These are phyloP conservation scores for Chenopodium berlandieri DNA, from an alignment of 148 eudicot genomes.

Conservation along the genomic window DNA sequence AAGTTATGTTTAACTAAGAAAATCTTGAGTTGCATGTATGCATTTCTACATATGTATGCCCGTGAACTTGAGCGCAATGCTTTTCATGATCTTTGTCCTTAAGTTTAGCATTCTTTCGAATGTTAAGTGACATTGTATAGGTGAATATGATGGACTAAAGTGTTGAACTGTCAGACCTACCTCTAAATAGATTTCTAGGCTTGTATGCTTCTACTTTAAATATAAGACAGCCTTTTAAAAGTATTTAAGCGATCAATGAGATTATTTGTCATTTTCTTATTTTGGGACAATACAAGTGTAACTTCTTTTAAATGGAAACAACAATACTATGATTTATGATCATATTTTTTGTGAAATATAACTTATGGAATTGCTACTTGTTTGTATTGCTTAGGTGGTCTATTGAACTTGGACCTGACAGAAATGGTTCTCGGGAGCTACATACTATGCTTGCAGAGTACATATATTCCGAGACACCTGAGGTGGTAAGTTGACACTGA, in stretches of 20 bases:
- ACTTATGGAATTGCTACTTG: background rate
- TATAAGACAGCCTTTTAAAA: too few relatives aligned
- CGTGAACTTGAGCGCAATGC: too few relatives aligned
- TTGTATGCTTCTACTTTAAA: background rate
- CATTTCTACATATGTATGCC: background rate
- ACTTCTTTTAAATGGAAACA: background rate
- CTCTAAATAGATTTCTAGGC: background rate
- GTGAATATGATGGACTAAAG: background rate
- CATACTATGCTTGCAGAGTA: constrained; percentile 95
- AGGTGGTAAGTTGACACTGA: constrained; percentile 54
- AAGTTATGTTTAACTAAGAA: background rate
- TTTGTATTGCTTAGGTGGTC: constrained; percentile 70
- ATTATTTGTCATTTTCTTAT: background rate
- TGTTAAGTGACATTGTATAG: background rate
- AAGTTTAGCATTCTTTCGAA: background rate
- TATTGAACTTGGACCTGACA: constrained; percentile 65
- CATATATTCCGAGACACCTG: constrained; percentile 85
- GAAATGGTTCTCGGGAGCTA: constrained; percentile 70
- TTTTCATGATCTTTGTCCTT: too few relatives aligned
- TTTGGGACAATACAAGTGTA: background rate
- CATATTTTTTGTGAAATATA: background rate
- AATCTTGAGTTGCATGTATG: background rate
- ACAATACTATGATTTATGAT: background rate
- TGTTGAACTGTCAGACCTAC: background rate
- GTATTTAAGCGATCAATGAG: background rate